phyloP scores from a whole-genome alignment of 345 rosid genomes.

The Balakata baccata region DNA sequence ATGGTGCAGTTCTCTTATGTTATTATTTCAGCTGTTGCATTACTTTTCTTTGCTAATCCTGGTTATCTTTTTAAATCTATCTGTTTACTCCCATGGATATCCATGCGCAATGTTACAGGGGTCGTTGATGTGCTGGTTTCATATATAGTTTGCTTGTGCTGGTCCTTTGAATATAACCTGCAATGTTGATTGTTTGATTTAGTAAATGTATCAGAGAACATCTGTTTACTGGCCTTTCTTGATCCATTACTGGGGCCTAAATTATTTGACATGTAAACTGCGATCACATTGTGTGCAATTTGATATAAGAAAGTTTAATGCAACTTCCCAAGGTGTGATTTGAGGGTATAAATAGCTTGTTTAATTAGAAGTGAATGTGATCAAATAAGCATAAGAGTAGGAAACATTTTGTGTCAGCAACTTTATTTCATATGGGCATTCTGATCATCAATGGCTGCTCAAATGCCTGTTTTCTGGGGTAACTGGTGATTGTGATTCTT shows the following conservation, averaged over 20 bases:
- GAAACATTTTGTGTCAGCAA: not conserved
- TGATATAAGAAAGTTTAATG: not conserved
- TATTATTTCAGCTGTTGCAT: not conserved
- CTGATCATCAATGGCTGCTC: not conserved
- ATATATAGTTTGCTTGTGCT: not conserved
- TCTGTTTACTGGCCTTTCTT: not conserved
- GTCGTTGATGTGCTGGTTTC: slow-evolving; percentile 8
- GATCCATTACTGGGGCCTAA: not conserved
- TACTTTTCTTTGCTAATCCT: not conserved
- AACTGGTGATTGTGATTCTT: not conserved
- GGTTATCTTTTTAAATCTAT: not conserved
- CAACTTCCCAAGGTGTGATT: not conserved
- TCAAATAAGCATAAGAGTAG: not conserved
- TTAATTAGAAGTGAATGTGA: not conserved
- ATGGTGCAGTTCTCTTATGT: not conserved
- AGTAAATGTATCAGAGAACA: not conserved
- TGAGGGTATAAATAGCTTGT: not conserved
- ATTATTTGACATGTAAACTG: not conserved
- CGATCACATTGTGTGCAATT: not conserved
- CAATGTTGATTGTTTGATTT: not conserved
- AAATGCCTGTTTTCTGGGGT: not conserved
- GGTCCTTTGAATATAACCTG: not conserved
- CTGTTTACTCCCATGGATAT: not conserved
- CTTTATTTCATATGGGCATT: not conserved
- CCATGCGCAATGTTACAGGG: slow-evolving; percentile 13